Base-by-base conservation (phyloP, 768 basidiomycete genomes). In the Boletus rufocinnamomeus region DNA sequence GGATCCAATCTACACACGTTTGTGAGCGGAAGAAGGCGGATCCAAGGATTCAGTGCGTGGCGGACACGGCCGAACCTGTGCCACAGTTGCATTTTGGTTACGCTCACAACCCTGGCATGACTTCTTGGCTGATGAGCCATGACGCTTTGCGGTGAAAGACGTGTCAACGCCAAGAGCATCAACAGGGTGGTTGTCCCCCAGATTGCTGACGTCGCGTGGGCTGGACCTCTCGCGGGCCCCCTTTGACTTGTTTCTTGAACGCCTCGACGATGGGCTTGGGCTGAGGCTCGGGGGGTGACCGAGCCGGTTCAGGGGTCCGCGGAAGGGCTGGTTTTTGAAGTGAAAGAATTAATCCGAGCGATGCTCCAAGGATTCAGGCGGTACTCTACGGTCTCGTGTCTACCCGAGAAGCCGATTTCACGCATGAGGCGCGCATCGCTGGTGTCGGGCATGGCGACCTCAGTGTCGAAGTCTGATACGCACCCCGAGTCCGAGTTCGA, bases 321-420 rank as follows among this genome's bases (percentile, higher is more conserved):
- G 41, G 41, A 30, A 8, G 27, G 17, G 19, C 40, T 25, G 47
- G 54, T 32, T 44, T 61, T 19, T 60, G 55, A 6, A 34, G 8
- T 38, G 57, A n/a, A 11, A 59, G 17, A 16, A 62, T 93, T 93
- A 30, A 89, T 84, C 64, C 85, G 88, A 4, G 91, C 90, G 56
- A 93, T 90, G 55, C 82, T 83, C 81, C 89, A 93, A 0, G 91
- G 91, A 66, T 91, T 92, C 0, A 88, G 82, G 51, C 83, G 88
- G 75, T 85, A 91, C 7, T 75, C 68, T 1, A 86, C 89, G 34
- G 77, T 70, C 53, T 91, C 90, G 52, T 82, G 74, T 48, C 90
- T 77, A 2, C 74, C 66, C 0, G 86, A 80, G 2, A 91, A 72
- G 62, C 91, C 88, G 49, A 91, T 69, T 25, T 85, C 83, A 2